These are phyloP conservation scores for Grammothele lineata DNA, from an alignment of 768 basidiomycete genomes.

Conservation along the genomic window DNA sequence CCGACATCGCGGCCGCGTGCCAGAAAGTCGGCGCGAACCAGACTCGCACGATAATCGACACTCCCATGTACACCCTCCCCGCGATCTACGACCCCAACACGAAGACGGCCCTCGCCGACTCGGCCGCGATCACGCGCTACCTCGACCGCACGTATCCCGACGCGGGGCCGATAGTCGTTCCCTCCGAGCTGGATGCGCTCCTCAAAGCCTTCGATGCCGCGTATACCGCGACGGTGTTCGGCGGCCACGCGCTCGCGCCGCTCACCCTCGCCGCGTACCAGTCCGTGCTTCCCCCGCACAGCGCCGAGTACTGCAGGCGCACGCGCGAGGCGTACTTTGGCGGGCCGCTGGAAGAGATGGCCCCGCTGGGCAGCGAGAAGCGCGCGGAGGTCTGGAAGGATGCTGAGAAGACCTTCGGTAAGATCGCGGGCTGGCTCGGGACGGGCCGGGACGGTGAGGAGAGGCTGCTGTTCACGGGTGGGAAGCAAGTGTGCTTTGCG, in stretches of 20 bases:
- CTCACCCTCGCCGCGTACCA: constrained; percentile 7
- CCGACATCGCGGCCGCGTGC: constrained; percentile 38
- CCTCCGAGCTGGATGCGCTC: constrained; percentile 34
- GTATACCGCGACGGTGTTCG: not conserved
- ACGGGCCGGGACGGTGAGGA: constrained; percentile 22
- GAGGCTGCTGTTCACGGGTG: constrained; percentile 31
- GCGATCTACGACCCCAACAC: constrained; percentile 28
- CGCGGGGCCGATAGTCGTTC: constrained; percentile 37
- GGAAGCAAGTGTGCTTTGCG: constrained; percentile 33
- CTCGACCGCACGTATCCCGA: constrained; percentile 25
- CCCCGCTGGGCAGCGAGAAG: constrained; percentile 17
- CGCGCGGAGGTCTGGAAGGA: constrained; percentile 28
- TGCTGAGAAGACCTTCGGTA: constrained; percentile 21
- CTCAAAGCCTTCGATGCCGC: constrained; percentile 33
- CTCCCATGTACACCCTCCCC: constrained; percentile 23
- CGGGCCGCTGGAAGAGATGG: constrained; percentile 32
- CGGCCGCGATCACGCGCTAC: constrained; percentile 23
- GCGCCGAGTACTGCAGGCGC: constrained; percentile 35
- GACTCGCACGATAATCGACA: constrained; percentile 27
- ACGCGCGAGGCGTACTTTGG: constrained; percentile 34
- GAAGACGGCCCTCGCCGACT: constrained; percentile 18
- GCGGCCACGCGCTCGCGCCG: not conserved
- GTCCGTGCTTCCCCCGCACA: constrained; percentile 27
- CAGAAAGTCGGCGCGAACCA: constrained; percentile 34
- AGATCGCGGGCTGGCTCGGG: constrained; percentile 28